Evolutionary conservation across 768 basidiomycete genomes (phyloP), one percentile per base, ranked within the genome.

Genomic region (Russula olivacea): DNA sequence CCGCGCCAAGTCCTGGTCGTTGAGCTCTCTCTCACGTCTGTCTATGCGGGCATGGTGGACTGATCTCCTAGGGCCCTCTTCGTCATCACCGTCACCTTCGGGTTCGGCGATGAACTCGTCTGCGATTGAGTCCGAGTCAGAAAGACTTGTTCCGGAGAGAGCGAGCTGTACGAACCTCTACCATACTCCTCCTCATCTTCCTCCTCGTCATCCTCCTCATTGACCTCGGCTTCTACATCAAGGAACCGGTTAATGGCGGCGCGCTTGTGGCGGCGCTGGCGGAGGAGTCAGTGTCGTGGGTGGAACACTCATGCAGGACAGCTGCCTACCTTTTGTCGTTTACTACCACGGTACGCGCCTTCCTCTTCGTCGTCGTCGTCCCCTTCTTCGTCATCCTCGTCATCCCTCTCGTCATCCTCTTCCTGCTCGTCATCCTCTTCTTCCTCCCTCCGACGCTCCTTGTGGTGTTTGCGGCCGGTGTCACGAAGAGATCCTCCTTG

Each of bases 141-240:
- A 58, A 55, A 32, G 53, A 43, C 53, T 47, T 57, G 58, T 41
- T 43, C 36, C 62, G 32, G 4, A 43, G 48, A 4, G 14, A 25
- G 50, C n/a, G 38, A 41, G 25, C 32, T 48, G 3, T 28, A 68
- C 78, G 75, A 12, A 76, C 76, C 76, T 66, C 68, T 68, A 0
- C 79, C 88, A 62, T 80, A 82, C 58, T 91, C 91, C 21, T 89
- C 89, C 3, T 90, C 90, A 7, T 87, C 92, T 21, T 96, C 93
- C 3, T 89, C 89, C 28, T 98, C 97, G 40, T 97, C 96, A 4
- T 98, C 97, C 21, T 98, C 97, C 34, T 97, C 94, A 68, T 93
- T 93, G 21, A 96, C 95, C 72, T 93, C 93, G 59, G 93, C 94
- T 76, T 96, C 93, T 61, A 95, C 82, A 83, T 98, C 97, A 68